Evolutionary conservation across 352 stramenopile species (phyloP).

Genomic region (Phytophthora tubulina): DNA sequence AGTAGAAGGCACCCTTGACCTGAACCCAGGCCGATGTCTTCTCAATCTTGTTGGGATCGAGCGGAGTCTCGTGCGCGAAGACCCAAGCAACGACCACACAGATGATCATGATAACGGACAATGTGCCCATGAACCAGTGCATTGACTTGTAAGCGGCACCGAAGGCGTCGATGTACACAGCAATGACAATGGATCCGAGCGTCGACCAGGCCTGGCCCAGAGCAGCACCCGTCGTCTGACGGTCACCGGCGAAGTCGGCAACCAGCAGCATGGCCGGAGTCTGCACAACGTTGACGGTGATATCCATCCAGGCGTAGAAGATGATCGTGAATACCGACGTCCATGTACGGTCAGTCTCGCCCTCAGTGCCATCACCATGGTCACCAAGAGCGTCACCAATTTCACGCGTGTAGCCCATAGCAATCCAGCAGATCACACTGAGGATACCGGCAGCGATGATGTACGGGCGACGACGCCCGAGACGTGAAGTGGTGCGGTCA

Average conservation of each 20-base stretch:
- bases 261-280: conserved; percentile 37
- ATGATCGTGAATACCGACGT: conserved; percentile 40
- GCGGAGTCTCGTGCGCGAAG: conserved; percentile 47
- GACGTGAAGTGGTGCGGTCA: conserved; percentile 49
- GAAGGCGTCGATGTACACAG: conserved; percentile 55
- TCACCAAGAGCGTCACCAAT: conserved; percentile 39
- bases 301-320: conserved; percentile 46
- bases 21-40: conserved; percentile 22
- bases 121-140: conserved; percentile 50
- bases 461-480: conserved; percentile 51
- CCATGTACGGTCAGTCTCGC: conserved; percentile 30
- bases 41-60: conserved; percentile 35
- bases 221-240: conserved; percentile 56
- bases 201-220: conserved; percentile 55
- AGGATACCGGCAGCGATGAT: conserved; percentile 47
- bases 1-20: conserved; percentile 44
- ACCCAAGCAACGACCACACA: conserved; percentile 40
- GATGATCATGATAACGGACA: conserved; percentile 51
- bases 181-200: conserved; percentile 32
- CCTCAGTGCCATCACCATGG: conserved; percentile 11
- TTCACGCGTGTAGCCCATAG: conserved; percentile 61
- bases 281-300: conserved; percentile 43
- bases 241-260: conserved; percentile 58
- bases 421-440: conserved; percentile 57
- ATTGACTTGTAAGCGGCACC: conserved; percentile 53